A percentile compares a stretch with the other conserved stretches of the same genome.
Conservation (phyloP, 108 stramenopile genomes). For the Discostella stelligeroides region DNA sequence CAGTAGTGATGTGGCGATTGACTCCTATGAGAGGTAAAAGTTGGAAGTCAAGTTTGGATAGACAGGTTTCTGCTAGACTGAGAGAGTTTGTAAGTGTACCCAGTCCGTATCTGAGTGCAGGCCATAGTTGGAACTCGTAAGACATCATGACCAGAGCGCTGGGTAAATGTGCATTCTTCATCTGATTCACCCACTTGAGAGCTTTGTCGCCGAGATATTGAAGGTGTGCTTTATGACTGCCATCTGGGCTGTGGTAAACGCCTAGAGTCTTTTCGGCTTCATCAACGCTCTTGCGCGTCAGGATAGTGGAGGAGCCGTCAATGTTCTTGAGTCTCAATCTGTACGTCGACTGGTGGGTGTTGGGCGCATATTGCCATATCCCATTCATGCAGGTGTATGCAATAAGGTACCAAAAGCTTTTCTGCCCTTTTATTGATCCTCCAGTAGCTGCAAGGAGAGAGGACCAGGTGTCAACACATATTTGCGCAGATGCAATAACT, state of each 20-base stretch:
- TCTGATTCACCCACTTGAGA: no score
- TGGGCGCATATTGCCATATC: neutral
- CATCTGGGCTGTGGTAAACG: neutral
- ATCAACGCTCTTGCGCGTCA: neutral
- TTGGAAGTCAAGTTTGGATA: conserved; percentile 3
- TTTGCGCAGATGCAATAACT: neutral
- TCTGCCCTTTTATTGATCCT: conserved; percentile 14
- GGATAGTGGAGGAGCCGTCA: no score
- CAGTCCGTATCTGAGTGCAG: conserved; percentile 20
- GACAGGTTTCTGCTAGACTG: neutral
- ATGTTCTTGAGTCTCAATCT: neutral
- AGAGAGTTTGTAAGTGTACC: conserved; percentile 8
- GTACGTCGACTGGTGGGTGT: neutral
- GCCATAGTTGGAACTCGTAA: conserved; percentile 30
- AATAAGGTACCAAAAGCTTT: no score
- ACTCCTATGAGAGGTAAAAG: conserved; percentile 6
- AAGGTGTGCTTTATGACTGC: conserved; percentile 2
- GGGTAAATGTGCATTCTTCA: conserved; percentile 14
- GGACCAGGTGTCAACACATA: neutral
- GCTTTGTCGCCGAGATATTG: neutral
- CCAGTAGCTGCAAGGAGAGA: neutral
- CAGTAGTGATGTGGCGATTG: neutral
- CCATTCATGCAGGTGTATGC: neutral
- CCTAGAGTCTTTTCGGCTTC: conserved; percentile 13
- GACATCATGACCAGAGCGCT: conserved; percentile 6